Evolutionary conservation across 805 yeast species (phyloP).

Genomic region (Saturnispora silvae): DNA sequence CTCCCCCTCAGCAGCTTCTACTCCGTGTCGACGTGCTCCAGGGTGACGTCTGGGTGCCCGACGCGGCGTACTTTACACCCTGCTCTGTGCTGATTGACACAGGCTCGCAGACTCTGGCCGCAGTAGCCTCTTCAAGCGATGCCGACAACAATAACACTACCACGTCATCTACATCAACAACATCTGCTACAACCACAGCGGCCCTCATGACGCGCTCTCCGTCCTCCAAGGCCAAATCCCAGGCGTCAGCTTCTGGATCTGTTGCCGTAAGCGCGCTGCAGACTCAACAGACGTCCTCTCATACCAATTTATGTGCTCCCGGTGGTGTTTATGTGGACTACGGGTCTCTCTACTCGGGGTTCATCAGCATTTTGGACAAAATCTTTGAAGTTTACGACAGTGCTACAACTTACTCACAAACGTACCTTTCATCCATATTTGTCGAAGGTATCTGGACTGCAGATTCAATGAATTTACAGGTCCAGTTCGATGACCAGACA

Average conservation of each 20-base stretch:
- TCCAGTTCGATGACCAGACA: conserved; percentile 1
- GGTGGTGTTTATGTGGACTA: conserved; percentile 19
- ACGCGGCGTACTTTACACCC: conserved; percentile 5
- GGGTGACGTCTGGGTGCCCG: conserved; percentile 24
- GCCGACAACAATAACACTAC: not conserved
- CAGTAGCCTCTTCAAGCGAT: not conserved
- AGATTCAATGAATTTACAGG: conserved; percentile 17
- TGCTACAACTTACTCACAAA: conserved; percentile 12
- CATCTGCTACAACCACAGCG: not conserved
- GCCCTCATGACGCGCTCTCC: too few species aligned
- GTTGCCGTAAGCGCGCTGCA: not conserved
- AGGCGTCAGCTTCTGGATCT: not conserved
- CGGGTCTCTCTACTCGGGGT: conserved; percentile 12
- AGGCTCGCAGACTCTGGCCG: not conserved
- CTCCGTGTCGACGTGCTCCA: conserved; percentile 24
- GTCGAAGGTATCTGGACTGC: conserved; percentile 18
- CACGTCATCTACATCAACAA: not conserved
- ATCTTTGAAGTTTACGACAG: conserved; percentile 8
- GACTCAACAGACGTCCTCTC: not conserved
- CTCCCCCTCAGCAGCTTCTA: conserved; percentile 16
- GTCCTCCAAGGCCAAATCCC: not conserved
- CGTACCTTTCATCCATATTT: conserved; percentile 16
- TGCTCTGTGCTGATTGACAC: not conserved
- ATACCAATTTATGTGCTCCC: conserved; percentile 16
- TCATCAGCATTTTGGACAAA: conserved; percentile 10